Evolutionary conservation across 208 protist genomes (phyloP).

Genomic region (Trypanosomatidae sp.): DNA sequence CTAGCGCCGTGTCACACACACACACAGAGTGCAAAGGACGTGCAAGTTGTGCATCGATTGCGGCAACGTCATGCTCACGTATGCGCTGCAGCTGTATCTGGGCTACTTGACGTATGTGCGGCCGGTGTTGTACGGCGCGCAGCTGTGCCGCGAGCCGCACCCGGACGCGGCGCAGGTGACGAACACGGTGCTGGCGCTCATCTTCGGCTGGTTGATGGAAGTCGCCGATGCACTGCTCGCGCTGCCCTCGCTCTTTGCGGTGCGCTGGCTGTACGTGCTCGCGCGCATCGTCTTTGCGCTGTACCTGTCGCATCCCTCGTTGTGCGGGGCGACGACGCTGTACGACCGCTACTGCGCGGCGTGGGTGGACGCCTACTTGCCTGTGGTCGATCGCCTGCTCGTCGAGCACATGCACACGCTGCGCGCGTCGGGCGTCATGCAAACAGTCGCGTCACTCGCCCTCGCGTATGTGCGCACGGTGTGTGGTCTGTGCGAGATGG

Average conservation of each 20-base stretch:
- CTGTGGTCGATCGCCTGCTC: conserved; percentile 29
- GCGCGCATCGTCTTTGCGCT: conserved; percentile 38
- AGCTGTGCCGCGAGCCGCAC: conserved; percentile 22
- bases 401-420: conserved; percentile 36
- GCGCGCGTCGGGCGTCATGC: conserved; percentile 23
- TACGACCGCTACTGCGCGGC: conserved; percentile 35
- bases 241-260: conserved; percentile 22
- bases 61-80: conserved; percentile 4
- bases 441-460: conserved; percentile 16
- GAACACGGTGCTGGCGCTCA: conserved; percentile 53
- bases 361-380: conserved; percentile 29
- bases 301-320: conserved; percentile 47
- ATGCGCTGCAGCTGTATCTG: conserved; percentile 20
- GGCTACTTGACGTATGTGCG: conserved; percentile 47
- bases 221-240: conserved; percentile 35
- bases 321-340: conserved; percentile 28
- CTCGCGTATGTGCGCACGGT: conserved; percentile 11
- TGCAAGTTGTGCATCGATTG: background rate
- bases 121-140: conserved; percentile 40
- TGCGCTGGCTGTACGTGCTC: conserved; percentile 28
- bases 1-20: no score
- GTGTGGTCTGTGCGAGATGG: conserved; percentile 14
- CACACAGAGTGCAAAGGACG: background rate
- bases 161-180: conserved; percentile 35
- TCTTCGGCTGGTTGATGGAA: conserved; percentile 52